A percentile compares a stretch with the other conserved stretches of the same genome.
Evolutionary conservation across 2,329 filamentous ascomycete species (phyloP).

Genomic region (Fusarium marasasianum): DNA sequence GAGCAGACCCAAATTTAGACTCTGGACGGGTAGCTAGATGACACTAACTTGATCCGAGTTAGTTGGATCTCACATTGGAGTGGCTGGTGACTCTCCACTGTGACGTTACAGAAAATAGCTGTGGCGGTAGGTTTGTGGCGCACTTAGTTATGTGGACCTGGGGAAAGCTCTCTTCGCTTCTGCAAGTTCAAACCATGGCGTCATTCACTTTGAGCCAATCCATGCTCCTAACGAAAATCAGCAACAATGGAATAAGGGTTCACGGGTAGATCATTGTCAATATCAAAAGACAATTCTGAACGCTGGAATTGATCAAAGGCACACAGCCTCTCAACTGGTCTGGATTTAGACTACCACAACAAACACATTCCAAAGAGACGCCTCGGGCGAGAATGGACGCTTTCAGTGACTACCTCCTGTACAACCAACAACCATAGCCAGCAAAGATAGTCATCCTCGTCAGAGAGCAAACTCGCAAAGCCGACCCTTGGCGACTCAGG

Average conservation of each 20-base stretch:
- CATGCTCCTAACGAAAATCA: constrained; percentile 22
- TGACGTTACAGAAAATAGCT: constrained; percentile 17
- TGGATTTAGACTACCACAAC: background rate
- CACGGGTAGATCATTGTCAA: background rate
- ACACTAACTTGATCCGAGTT: constrained; percentile 6
- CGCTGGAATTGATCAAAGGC: background rate
- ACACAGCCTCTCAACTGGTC: background rate
- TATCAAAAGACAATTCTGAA: background rate
- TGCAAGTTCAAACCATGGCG: constrained; percentile 27
- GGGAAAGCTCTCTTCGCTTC: constrained; percentile 32
- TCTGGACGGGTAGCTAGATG: constrained; percentile 23
- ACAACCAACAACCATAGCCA: background rate
- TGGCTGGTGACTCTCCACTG: constrained; percentile 33
- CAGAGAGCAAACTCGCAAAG: background rate
- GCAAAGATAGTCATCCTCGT: background rate
- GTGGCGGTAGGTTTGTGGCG: constrained; percentile 26
- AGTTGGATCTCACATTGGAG: background rate
- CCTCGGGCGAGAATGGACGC: constrained; percentile 6
- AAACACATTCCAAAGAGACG: constrained; percentile 21
- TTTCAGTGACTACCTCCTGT: background rate
- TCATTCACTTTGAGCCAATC: constrained; percentile 22
- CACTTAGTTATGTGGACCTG: constrained; percentile 9
- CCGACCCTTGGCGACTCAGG: constrained; percentile 6
- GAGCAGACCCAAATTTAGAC: constrained; percentile 37
- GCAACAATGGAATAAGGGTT: constrained; percentile 20